Percentiles rank a stretch among this genome's conserved stretches.
These are phyloP conservation scores for Margaritispora aquatica DNA, from an alignment of 495 filamentous ascomycete species.

Conservation along the genomic window DNA sequence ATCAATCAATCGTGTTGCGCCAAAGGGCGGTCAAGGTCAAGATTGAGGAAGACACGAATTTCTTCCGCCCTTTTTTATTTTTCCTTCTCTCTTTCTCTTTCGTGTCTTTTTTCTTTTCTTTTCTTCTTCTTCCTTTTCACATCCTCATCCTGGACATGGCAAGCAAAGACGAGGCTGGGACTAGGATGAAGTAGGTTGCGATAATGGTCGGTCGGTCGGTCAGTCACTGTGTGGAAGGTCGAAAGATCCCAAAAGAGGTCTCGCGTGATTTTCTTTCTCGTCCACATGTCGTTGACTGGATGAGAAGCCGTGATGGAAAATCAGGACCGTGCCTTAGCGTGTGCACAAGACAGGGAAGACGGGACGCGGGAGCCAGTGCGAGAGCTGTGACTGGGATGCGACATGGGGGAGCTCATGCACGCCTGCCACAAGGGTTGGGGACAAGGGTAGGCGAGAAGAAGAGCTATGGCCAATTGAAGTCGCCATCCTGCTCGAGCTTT, in stretches of 20 bases:
- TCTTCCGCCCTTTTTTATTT: too few species aligned
- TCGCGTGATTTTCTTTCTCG: conserved; percentile 10
- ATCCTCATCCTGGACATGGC: conserved; percentile 2
- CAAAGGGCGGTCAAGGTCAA: conserved; percentile 17
- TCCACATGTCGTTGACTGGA: conserved; percentile 1
- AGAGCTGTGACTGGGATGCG: background rate
- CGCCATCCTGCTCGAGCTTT: background rate
- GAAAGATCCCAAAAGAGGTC: too few species aligned
- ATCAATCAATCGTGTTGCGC: conserved; percentile 13
- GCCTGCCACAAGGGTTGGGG: too few species aligned
- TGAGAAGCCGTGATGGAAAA: conserved; percentile 5
- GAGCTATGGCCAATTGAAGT: background rate
- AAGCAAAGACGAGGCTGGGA: too few species aligned
- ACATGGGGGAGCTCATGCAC: background rate
- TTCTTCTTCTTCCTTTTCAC: background rate
- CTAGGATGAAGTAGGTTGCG: too few species aligned
- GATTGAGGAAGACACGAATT: conserved; percentile 13
- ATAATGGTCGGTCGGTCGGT: too few species aligned
- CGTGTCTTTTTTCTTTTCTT: too few species aligned
- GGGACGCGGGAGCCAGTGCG: conserved; percentile 11
- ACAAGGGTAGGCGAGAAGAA: too few species aligned
- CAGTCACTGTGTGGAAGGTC: background rate
- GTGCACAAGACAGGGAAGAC: background rate
- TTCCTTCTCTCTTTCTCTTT: too few species aligned
- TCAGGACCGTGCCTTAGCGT: background rate